These are phyloP conservation scores for Ustilago esculenta DNA, from an alignment of 1,284 basidiomycete species.

Conservation along the genomic window DNA sequence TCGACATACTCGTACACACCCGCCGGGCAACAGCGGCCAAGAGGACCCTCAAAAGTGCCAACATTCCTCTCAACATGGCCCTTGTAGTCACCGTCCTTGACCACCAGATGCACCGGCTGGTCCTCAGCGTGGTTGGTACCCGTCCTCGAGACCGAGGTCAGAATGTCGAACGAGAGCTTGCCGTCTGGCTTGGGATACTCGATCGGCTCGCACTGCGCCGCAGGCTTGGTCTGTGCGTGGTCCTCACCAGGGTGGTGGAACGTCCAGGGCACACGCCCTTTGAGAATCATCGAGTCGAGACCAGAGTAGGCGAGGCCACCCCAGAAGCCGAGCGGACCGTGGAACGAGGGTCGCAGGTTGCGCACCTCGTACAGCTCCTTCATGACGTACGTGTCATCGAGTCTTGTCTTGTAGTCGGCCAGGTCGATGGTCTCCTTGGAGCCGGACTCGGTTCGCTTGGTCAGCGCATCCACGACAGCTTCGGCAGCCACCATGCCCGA, in stretches of 20 bases:
- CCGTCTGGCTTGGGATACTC: conserved; percentile 90
- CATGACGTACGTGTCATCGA: conserved; percentile 87
- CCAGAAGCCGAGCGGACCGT: conserved; percentile 82
- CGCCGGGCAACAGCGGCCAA: conserved; percentile 91
- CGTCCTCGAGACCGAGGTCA: conserved; percentile 89
- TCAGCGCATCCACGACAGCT: conserved; percentile 78
- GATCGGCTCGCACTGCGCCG: conserved; percentile 77
- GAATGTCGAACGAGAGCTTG: conserved; percentile 90
- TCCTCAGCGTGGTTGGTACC: conserved; percentile 97
- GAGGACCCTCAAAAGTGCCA: conserved; percentile 80
- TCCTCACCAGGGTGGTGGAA: conserved; percentile 79
- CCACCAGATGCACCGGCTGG: conserved; percentile 84
- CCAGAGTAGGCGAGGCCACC: conserved; percentile 92
- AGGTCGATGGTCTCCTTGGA: conserved; percentile 73
- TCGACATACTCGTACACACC: conserved; percentile 96
- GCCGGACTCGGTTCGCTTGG: conserved; percentile 63
- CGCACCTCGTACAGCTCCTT: conserved; percentile 89
- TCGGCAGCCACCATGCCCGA: conserved; percentile 97
- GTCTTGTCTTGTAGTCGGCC: conserved; percentile 77
- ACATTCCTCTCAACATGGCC: conserved; percentile 77
- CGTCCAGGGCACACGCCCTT: conserved; percentile 91
- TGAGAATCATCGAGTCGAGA: conserved; percentile 84
- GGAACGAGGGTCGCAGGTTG: conserved; percentile 91
- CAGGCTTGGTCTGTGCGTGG: conserved; percentile 70
- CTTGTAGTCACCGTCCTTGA: conserved; percentile 71